A percentile compares a stretch with the other conserved stretches of the same genome.
Conservation (phyloP, 1,284 basidiomycete species). For the Apiotrichum gracile region DNA sequence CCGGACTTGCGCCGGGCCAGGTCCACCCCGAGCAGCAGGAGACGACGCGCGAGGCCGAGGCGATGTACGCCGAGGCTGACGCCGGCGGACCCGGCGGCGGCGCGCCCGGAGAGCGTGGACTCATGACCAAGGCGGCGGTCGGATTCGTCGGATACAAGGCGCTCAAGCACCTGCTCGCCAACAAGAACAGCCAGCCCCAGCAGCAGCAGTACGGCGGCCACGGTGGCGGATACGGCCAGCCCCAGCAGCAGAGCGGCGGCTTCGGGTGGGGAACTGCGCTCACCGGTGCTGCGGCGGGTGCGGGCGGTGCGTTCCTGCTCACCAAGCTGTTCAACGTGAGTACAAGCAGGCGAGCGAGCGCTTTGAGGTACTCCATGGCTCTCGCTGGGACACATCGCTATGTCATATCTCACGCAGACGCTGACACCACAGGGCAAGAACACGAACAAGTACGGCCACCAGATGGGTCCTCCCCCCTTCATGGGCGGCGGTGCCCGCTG, state of each 20-base stretch:
- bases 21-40: slow-evolving; percentile 27
- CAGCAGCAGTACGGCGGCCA: background rate
- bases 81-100: slow-evolving; percentile 12
- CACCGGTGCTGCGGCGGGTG: background rate
- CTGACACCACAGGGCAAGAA: slow-evolving; percentile 7
- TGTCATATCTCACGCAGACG: background rate
- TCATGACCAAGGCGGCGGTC: slow-evolving; percentile 4
- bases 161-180: background rate
- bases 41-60: slow-evolving; percentile 6
- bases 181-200: slow-evolving; percentile 2
- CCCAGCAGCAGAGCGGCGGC: background rate
- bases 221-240: background rate
- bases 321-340: slow-evolving; percentile 4
- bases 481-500: slow-evolving; percentile 9
- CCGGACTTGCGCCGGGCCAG: slow-evolving; percentile 17
- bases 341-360: background rate
- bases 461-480: slow-evolving; percentile 34
- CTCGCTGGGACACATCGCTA: background rate
- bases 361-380: no score
- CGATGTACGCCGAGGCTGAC: slow-evolving; percentile 7
- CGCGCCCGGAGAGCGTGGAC: slow-evolving; percentile 15
- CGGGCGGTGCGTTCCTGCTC: slow-evolving; percentile 4
- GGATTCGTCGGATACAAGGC: slow-evolving; percentile 13
- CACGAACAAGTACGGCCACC: slow-evolving; percentile 17
- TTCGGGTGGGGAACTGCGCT: background rate